Evolutionary conservation across 1,284 basidiomycete species (phyloP), one percentile per base, ranked within the genome.

Genomic region (Cryptococcus floricola): DNA sequence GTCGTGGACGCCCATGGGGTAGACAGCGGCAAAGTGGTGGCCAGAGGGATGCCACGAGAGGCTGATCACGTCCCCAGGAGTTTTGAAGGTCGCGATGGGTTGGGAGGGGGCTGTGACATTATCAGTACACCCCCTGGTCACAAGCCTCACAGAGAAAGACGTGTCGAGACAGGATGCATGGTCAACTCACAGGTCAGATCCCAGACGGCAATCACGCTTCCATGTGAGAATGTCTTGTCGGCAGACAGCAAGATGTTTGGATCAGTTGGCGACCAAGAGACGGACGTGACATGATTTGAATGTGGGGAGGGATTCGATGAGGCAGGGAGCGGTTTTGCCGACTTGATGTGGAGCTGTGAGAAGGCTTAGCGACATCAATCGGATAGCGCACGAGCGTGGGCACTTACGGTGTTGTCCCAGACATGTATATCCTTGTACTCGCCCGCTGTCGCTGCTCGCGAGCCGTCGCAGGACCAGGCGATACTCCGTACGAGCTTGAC

Each of bases 41-140:
- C 71, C 71, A 2, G 58, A 60, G 0, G 73, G 73, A 52, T 75
- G 73, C 54, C 70, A 75, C 19, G 68, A 59, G 39, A 75, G 54
- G 53, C 69, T 64, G 39, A 74, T 53, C 43, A 73, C 64, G 48
- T 75, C 71, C 13, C 66, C 66, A 6, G 64, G 49, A 39, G 71
- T 61, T 39, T 66, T 67, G 63, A 71, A 66, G 5, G 58, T 65
- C 31, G 62, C 60, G 4, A 65, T 37, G 4, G 71, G 63, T 1
- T 61, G 39, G 2, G 59, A 57, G 2, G 68, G 63, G 18, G 52
- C 66, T 69, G 44, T 39, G 10, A 18, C 41, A 27, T 27, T 27
- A 38, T 39, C 31, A 48, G 41, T 34, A n/a, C 23, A 16, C 10
- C 10, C 31, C 31, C 31, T 8, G 10, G 31, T 34, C 1, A 34